Evolutionary conservation across 352 stramenopile genomes (phyloP).

Genomic region (Phytophthora hybrid): DNA sequence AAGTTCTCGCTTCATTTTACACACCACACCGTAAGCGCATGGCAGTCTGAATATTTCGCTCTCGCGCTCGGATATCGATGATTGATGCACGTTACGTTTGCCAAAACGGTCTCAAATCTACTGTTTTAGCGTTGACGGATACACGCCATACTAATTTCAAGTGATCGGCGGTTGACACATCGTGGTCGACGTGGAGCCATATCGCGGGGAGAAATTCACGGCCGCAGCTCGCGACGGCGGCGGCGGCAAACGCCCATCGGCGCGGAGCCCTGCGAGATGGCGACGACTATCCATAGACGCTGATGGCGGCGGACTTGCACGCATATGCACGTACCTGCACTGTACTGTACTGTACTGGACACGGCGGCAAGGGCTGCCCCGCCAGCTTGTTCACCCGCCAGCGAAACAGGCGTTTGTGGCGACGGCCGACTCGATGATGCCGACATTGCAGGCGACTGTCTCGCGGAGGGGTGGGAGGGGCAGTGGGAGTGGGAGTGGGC

Average conservation of each 20-base stretch:
- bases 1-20: too few species aligned
- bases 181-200: not conserved
- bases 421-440: not conserved
- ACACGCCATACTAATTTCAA: not conserved
- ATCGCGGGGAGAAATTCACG: not conserved
- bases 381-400: conserved; percentile 20
- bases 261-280: conserved; percentile 1
- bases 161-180: not conserved
- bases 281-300: conserved; percentile 26
- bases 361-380: too few species aligned
- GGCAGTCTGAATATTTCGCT: too few species aligned
- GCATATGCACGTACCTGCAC: too few species aligned
- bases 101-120: not conserved
- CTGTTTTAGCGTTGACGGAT: not conserved
- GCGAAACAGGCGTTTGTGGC: conserved; percentile 27
- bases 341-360: too few species aligned
- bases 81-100: not conserved
- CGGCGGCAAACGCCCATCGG: not conserved
- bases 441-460: not conserved
- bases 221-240: not conserved
- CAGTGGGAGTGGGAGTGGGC: too few species aligned
- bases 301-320: not conserved
- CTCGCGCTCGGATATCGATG: not conserved
- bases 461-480: too few species aligned
- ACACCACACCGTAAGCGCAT: too few species aligned